These are phyloP conservation scores for Naganishia onofrii DNA, from an alignment of 768 basidiomycete species.

Conservation along the genomic window DNA sequence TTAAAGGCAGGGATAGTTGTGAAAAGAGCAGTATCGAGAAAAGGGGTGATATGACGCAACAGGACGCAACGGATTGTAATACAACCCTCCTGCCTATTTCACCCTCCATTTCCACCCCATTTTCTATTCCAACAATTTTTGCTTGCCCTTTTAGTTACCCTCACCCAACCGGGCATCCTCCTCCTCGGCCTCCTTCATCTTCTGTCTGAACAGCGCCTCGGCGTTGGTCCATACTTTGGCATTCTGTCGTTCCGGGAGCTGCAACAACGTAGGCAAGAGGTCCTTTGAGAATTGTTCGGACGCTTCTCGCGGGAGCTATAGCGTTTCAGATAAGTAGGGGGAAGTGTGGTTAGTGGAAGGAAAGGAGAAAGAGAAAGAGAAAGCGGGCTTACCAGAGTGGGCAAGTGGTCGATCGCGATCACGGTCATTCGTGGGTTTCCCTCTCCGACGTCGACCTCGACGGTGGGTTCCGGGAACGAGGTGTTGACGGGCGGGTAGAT, in stretches of 20 bases:
- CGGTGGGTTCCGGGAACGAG: constrained; percentile 86
- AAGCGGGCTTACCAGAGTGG: constrained; percentile 63
- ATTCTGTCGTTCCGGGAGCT: constrained; percentile 66
- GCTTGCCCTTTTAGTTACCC: neutral
- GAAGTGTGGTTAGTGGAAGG: neutral
- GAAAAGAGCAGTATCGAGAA: too few species aligned
- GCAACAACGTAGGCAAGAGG: constrained; percentile 75
- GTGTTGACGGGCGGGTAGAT: constrained; percentile 85
- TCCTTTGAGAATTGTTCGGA: constrained; percentile 93
- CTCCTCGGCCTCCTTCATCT: constrained; percentile 59
- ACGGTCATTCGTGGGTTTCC: constrained; percentile 72
- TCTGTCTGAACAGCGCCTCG: constrained; percentile 73
- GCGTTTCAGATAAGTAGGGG: neutral
- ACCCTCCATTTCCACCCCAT: neutral
- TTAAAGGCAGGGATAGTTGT: too few species aligned
- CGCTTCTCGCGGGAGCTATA: constrained; percentile 83
- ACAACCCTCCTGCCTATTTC: neutral
- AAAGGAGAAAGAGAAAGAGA: neutral
- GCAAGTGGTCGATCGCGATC: constrained; percentile 94
- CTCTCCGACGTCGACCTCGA: constrained; percentile 75
- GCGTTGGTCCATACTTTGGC: constrained; percentile 85
- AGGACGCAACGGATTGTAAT: neutral
- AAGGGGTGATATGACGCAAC: too few species aligned
- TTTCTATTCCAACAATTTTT: neutral
- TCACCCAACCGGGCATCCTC: constrained; percentile 37